Evolutionary conservation across 1,284 basidiomycete species (phyloP), one percentile per base, ranked within the genome.

Genomic region (Sphaerobolus stellatus): DNA sequence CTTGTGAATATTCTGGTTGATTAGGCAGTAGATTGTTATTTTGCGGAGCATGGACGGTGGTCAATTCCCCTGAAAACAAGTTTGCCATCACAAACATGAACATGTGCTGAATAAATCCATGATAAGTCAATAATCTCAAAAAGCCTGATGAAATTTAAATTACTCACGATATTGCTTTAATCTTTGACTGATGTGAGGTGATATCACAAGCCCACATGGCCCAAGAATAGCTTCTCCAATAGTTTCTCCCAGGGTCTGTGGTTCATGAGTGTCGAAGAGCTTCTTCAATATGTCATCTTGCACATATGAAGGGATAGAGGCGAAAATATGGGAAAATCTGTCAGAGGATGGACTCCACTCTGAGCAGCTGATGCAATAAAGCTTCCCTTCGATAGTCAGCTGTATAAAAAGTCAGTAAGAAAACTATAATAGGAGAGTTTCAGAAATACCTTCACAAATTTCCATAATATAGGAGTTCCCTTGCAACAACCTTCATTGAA

Each of bases 1-100:
- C 40, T 48, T 53, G 29, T 44, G 52, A 13, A 53, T 4, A 9
- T 38, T 28, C n/a, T 53, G 52, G 25, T 53, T 29, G 16, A 53
- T 40, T n/a, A 44, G 52, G 3, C 44, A 31, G 22, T 47, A 36
- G 9, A 53, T 47, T 14, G 52, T 47, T 18, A 53, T 47, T 25
- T 53, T 46, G 52, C 52, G 9, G 44, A 44, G 38, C 52, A 53
- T 20, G 43, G 44, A 20, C 52, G 52, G 11, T 53, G 52, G 18
- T 36, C 25, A n/a, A 53, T 53, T 29, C 27, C 25, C 13, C 27
- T 41, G 25, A 45, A 38, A 33, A 31, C 13, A 24, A 53, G 46
- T 22, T 53, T 38, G 28, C 44, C 44, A 34, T 48, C 33, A 33
- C 48, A 25, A 25, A 53, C 30, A 28, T 53, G 52, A 28, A 53